A percentile compares a stretch with the other conserved stretches of the same genome.
phyloP scores from a whole-genome alignment of 1,139 yeast genomes.

The Debaryomyces coudertii region DNA sequence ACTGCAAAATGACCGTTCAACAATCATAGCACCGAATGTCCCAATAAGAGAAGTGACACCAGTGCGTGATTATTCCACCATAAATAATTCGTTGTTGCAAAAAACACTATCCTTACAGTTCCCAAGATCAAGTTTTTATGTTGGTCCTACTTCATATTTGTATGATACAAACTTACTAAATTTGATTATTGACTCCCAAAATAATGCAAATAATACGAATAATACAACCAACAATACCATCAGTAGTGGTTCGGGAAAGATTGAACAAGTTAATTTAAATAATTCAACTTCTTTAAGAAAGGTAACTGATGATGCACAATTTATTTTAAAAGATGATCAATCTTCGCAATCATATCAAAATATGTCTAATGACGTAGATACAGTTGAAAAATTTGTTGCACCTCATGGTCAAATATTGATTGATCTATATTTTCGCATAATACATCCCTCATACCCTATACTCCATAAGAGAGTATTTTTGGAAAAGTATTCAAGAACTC shows the following conservation, averaged over 20 bases:
- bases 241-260: slow-evolving; percentile 29
- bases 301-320: slow-evolving; percentile 67
- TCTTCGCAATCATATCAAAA: slow-evolving; percentile 62
- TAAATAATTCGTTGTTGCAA: slow-evolving; percentile 50
- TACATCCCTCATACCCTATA: slow-evolving; percentile 80
- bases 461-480: slow-evolving; percentile 75
- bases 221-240: slow-evolving; percentile 16
- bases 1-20: neutral
- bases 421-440: slow-evolving; percentile 70
- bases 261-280: slow-evolving; percentile 68
- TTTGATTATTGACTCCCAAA: slow-evolving; percentile 50
- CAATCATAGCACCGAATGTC: slow-evolving; percentile 51
- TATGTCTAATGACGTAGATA: slow-evolving; percentile 70
- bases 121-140: slow-evolving; percentile 75
- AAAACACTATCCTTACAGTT: slow-evolving; percentile 58
- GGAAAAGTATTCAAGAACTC: slow-evolving; percentile 76
- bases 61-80: slow-evolving; percentile 56
- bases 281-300: slow-evolving; percentile 62
- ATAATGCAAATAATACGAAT: slow-evolving; percentile 17
- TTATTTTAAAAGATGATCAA: slow-evolving; percentile 71
- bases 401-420: slow-evolving; percentile 78
- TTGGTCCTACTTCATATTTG: slow-evolving; percentile 70
- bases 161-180: slow-evolving; percentile 64
- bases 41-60: slow-evolving; percentile 58
- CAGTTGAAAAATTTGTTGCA: slow-evolving; percentile 70